Conservation (phyloP, 2,329 filamentous ascomycete species). For the Neofusicoccum kwambonambiense region DNA sequence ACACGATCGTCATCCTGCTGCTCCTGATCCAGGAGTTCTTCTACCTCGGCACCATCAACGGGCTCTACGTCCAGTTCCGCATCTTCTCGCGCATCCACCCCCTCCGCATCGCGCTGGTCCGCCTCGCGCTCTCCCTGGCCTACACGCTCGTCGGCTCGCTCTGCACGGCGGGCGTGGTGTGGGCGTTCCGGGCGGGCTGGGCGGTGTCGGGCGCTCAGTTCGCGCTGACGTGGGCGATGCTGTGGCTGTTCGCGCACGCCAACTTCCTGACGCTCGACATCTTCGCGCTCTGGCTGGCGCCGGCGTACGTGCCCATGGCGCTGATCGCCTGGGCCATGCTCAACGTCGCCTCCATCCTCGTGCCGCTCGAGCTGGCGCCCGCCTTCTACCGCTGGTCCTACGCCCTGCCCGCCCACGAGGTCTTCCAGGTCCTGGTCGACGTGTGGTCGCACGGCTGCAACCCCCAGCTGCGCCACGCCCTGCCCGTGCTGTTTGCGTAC, state of each 20-base stretch:
- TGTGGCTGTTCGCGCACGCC: constrained; percentile 47
- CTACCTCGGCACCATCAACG: constrained; percentile 23
- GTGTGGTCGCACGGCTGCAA: constrained; percentile 47
- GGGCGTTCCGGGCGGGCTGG: constrained; percentile 46
- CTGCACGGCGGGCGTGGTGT: constrained; percentile 42
- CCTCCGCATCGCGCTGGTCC: constrained; percentile 25
- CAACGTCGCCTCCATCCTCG: constrained; percentile 44
- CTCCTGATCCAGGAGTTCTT: no score
- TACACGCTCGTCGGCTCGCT: constrained; percentile 45
- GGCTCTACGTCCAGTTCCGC: constrained; percentile 22
- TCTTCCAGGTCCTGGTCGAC: constrained; percentile 43
- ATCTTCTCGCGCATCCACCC: constrained; percentile 20
- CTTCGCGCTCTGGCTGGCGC: constrained; percentile 43
- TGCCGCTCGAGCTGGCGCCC: constrained; percentile 45
- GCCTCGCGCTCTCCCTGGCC: constrained; percentile 33
- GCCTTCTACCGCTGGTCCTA: constrained; percentile 44
- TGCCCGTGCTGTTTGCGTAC: constrained; percentile 44
- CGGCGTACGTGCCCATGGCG: constrained; percentile 45
- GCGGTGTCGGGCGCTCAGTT: constrained; percentile 42
- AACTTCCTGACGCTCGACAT: constrained; percentile 48
- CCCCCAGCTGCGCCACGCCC: constrained; percentile 37
- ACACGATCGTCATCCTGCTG: no score
- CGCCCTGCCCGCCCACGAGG: constrained; percentile 41
- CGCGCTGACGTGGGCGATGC: constrained; percentile 42
- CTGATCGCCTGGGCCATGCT: constrained; percentile 46